Conservation (phyloP, 257 asterid species). For the Petrea volubilis region DNA sequence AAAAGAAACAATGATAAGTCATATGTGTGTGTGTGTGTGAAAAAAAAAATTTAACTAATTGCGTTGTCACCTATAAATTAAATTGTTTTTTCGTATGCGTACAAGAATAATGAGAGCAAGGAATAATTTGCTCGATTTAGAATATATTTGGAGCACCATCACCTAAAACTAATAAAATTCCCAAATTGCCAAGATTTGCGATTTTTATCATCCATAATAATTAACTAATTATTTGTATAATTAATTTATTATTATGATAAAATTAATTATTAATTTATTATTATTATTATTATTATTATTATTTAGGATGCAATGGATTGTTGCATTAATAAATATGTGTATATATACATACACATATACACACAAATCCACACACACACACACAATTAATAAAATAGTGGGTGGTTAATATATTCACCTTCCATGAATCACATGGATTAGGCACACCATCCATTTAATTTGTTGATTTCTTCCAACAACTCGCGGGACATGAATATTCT, state of each 20-base stretch:
- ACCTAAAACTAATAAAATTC: too few relatives aligned
- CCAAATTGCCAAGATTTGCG: too few relatives aligned
- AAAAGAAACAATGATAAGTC: not conserved
- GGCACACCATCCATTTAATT: not conserved
- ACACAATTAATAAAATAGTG: too few relatives aligned
- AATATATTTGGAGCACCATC: not conserved
- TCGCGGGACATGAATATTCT: too few relatives aligned
- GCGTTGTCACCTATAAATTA: not conserved
- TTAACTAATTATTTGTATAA: too few relatives aligned
- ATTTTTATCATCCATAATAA: too few relatives aligned
- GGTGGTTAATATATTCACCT: too few relatives aligned
- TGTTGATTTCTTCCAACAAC: not conserved
- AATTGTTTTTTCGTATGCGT: not conserved
- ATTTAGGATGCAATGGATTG: too few relatives aligned
- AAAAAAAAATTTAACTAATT: not conserved
- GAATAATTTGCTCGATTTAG: not conserved
- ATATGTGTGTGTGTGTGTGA: not conserved
- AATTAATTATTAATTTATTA: not conserved
- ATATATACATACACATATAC: too few relatives aligned
- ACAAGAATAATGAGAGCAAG: not conserved
- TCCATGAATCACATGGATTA: not conserved
- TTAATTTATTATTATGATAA: too few relatives aligned
- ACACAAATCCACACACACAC: too few relatives aligned
- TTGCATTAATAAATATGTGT: not conserved
- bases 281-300: not conserved